These are phyloP conservation scores for Annulohypoxylon moriforme DNA, from an alignment of 495 filamentous ascomycete species.

Conservation along the genomic window DNA sequence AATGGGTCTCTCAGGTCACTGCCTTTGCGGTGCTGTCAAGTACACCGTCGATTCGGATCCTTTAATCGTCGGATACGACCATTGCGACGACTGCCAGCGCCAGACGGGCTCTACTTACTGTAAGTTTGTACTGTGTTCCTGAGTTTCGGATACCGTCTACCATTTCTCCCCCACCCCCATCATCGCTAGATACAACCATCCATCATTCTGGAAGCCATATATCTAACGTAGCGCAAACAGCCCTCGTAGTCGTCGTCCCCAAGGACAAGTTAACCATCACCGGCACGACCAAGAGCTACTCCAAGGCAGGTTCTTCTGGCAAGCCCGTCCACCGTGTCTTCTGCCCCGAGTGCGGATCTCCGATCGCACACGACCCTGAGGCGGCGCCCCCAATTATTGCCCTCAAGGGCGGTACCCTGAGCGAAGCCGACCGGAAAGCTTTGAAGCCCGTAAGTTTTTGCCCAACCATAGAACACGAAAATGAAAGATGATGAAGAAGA, in stretches of 20 bases:
- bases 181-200: background rate
- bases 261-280: constrained; percentile 69
- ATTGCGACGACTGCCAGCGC: constrained; percentile 79
- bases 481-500: background rate
- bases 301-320: constrained; percentile 66
- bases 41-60: constrained; percentile 70
- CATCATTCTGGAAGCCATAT: background rate
- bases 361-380: constrained; percentile 76
- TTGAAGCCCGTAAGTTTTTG: constrained; percentile 68
- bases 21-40: constrained; percentile 75
- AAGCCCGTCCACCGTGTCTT: constrained; percentile 72
- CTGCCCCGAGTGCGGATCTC: constrained; percentile 75
- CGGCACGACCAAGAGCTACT: constrained; percentile 72
- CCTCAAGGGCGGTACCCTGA: constrained; percentile 73
- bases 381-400: constrained; percentile 75
- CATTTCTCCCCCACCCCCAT: background rate
- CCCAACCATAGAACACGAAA: background rate
- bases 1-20: constrained; percentile 76
- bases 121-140: constrained; percentile 46
- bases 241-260: constrained; percentile 72
- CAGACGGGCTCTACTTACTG: constrained; percentile 76
- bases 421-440: constrained; percentile 71
- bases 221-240: constrained; percentile 49
- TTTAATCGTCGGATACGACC: constrained; percentile 70
- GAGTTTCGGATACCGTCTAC: background rate